Evolutionary conservation across 2,329 filamentous ascomycete genomes (phyloP).

Genomic region (Triangularia verruculosa): DNA sequence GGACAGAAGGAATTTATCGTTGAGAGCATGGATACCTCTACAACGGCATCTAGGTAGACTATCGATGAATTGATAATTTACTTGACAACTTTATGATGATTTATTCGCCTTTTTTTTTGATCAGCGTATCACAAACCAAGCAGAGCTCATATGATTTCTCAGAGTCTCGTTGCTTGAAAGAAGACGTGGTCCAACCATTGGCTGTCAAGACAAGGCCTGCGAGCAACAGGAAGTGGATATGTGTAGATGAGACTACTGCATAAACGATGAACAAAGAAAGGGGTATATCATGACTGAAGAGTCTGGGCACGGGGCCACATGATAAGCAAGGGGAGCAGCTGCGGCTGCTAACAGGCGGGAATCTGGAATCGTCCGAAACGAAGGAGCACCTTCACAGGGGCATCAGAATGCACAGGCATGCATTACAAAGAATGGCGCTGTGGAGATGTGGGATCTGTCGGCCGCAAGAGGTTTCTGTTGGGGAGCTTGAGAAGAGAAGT

Average conservation of each 20-base stretch:
- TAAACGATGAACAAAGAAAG: not conserved
- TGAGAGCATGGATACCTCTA: not conserved
- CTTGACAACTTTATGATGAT: not conserved
- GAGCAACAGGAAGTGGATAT: not conserved
- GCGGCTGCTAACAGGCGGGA: not conserved
- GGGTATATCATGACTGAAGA: not conserved
- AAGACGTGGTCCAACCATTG: no score
- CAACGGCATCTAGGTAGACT: not conserved
- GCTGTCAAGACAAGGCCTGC: no score
- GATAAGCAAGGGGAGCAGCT: not conserved
- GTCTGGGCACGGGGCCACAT: not conserved
- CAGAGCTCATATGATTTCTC: no score
- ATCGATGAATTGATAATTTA: not conserved
- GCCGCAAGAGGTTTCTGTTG: not conserved
- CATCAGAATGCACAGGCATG: not conserved
- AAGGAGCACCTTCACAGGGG: not conserved
- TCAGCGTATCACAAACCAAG: not conserved
- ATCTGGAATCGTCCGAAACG: not conserved
- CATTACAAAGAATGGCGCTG: not conserved
- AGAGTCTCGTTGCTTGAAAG: no score
- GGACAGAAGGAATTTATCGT: not conserved
- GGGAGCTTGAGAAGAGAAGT: not conserved
- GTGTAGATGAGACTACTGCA: not conserved
- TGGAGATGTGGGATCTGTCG: not conserved
- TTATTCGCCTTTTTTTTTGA: no score